Conservation (phyloP, 2,329 filamentous ascomycete species). For the Stagonosporopsis vannaccii region DNA sequence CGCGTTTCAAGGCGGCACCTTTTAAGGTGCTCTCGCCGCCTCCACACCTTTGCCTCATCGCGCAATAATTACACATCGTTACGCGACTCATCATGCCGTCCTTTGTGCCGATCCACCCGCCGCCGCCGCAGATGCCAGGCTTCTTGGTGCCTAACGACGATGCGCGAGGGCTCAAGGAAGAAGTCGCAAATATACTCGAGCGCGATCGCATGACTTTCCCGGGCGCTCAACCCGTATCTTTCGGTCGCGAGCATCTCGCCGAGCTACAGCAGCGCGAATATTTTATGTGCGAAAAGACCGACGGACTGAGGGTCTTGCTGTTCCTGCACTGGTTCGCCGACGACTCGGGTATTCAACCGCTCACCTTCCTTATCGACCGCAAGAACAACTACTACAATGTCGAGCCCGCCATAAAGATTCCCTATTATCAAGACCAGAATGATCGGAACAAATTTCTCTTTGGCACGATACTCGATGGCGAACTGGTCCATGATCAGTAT, state of each 20-base stretch:
- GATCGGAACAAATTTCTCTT: slow-evolving; percentile 72
- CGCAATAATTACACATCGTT: not conserved
- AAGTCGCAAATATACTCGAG: slow-evolving; percentile 78
- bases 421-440: slow-evolving; percentile 66
- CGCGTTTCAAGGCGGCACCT: slow-evolving; percentile 1
- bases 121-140: slow-evolving; percentile 49
- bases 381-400: slow-evolving; percentile 97
- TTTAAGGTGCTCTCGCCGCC: not conserved
- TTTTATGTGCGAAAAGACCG: slow-evolving; percentile 98
- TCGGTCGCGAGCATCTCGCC: slow-evolving; percentile 79
- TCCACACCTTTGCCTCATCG: not conserved
- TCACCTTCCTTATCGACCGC: slow-evolving; percentile 93
- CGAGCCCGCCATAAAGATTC: slow-evolving; percentile 77
- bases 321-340: slow-evolving; percentile 76
- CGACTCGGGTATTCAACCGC: slow-evolving; percentile 40
- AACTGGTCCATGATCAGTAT: slow-evolving; percentile 86
- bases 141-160: slow-evolving; percentile 31
- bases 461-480: slow-evolving; percentile 87
- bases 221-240: slow-evolving; percentile 93
- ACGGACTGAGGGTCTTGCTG: slow-evolving; percentile 93
- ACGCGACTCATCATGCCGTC: slow-evolving; percentile 28
- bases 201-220: slow-evolving; percentile 76
- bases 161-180: slow-evolving; percentile 65
- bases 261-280: slow-evolving; percentile 87
- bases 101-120: slow-evolving; percentile 26